Evolutionary conservation across 2,329 filamentous ascomycete genomes (phyloP).

Genomic region (Penicillium fuscoglaucum): DNA sequence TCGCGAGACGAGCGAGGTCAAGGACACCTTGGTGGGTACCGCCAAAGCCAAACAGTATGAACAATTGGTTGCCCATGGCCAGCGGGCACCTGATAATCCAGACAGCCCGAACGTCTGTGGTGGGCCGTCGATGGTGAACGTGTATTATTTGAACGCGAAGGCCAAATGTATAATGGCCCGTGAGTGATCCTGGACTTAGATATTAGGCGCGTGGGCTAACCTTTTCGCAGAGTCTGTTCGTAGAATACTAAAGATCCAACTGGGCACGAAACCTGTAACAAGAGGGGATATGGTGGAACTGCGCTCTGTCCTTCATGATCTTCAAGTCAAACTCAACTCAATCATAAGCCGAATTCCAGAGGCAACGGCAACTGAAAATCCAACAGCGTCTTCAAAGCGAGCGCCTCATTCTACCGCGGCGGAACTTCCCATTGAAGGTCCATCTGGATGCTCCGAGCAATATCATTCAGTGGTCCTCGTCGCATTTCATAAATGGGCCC

Average conservation of each 20-base stretch:
- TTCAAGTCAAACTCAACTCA: constrained; percentile 44
- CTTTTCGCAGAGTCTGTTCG: constrained; percentile 41
- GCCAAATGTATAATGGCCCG: constrained; percentile 49
- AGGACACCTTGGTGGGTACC: constrained; percentile 46
- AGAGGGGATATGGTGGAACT: constrained; percentile 48
- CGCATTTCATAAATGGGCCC: constrained; percentile 50
- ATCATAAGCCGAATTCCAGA: constrained; percentile 47
- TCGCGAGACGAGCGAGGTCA: constrained; percentile 48
- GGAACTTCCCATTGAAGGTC: constrained; percentile 39
- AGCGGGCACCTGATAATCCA: constrained; percentile 41
- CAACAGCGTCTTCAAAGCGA: constrained; percentile 19
- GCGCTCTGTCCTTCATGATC: constrained; percentile 42
- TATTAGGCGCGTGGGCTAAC: not conserved
- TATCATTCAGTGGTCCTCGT: constrained; percentile 47
- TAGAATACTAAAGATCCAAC: constrained; percentile 46
- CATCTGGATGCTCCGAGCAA: constrained; percentile 41
- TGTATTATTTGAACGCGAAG: constrained; percentile 46
- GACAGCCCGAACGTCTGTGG: constrained; percentile 45
- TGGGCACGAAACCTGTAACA: constrained; percentile 46
- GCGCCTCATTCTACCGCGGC: constrained; percentile 26
- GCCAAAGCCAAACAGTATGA: constrained; percentile 38
- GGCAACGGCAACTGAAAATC: constrained; percentile 22
- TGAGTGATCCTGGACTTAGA: constrained; percentile 28
- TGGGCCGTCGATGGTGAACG: constrained; percentile 43
- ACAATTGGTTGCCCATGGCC: constrained; percentile 32